These are phyloP conservation scores for Trypanosoma scelopori DNA, from an alignment of 208 protist genomes.

Conservation along the genomic window DNA sequence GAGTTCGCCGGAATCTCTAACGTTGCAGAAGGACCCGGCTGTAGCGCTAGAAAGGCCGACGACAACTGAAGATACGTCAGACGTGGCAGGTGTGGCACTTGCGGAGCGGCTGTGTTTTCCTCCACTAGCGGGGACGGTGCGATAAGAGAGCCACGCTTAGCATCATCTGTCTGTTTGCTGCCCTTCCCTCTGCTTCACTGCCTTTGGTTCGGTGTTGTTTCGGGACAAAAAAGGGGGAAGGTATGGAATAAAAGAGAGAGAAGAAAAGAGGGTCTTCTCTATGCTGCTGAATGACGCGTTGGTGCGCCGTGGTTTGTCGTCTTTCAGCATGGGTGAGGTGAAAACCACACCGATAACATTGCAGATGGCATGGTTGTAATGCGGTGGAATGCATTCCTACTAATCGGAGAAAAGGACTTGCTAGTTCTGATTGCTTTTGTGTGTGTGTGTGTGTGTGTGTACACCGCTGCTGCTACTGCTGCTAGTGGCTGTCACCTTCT, in stretches of 20 bases:
- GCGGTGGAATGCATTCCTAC: no score
- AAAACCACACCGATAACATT: no score
- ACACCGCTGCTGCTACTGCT: no score
- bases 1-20: not conserved
- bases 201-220: not conserved
- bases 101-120: constrained; percentile 1
- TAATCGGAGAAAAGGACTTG: no score
- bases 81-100: not conserved
- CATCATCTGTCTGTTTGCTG: not conserved
- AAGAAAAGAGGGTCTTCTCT: not conserved
- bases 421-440: no score
- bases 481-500: no score
- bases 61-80: not conserved
- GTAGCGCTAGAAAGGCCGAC: not conserved
- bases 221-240: not conserved
- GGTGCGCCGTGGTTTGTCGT: no score
- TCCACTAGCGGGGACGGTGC: not conserved
- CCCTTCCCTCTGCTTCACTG: not conserved
- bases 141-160: not conserved
- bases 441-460: no score
- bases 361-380: no score
- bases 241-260: not conserved
- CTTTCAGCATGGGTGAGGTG: no score
- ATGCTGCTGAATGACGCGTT: no score
- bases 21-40: constrained; percentile 6